A percentile compares a stretch with the other conserved stretches of the same genome.
phyloP scores from a whole-genome alignment of 495 filamentous ascomycete species.

The Penicillium robsamsonii region DNA sequence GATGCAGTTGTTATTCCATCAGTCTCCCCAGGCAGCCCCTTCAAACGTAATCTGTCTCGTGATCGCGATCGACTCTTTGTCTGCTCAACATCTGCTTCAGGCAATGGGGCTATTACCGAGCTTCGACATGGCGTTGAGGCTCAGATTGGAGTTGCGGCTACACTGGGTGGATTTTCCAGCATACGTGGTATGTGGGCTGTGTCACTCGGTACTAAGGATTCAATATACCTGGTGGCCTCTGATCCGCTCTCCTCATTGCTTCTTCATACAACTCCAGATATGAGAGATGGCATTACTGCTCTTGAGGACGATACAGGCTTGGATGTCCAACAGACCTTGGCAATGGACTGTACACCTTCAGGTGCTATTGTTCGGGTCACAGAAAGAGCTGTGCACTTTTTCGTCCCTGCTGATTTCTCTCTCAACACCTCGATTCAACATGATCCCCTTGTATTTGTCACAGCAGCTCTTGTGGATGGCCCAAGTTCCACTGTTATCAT shows the following conservation, averaged over 20 bases:
- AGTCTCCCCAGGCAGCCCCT: constrained; percentile 14
- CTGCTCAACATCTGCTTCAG: constrained; percentile 39
- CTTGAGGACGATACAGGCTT: constrained; percentile 43
- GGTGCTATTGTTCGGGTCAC: constrained; percentile 57
- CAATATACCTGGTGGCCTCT: constrained; percentile 39
- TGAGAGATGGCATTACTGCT: constrained; percentile 38
- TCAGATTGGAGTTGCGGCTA: constrained; percentile 55
- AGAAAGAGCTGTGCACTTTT: constrained; percentile 43
- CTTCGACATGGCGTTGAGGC: constrained; percentile 71
- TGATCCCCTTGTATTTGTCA: constrained; percentile 18
- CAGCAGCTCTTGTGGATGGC: constrained; percentile 33
- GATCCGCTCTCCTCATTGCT: constrained; percentile 42
- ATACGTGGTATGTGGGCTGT: constrained; percentile 51
- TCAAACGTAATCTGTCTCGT: constrained; percentile 19
- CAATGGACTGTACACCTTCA: constrained; percentile 41
- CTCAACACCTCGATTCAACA: constrained; percentile 23
- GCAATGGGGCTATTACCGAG: constrained; percentile 64
- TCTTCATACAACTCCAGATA: constrained; percentile 32
- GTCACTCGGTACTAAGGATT: constrained; percentile 29
- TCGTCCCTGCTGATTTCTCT: constrained; percentile 19
- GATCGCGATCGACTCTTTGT: constrained; percentile 37
- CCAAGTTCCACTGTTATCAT: constrained; percentile 27
- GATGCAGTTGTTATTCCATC: constrained; percentile 60
- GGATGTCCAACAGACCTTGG: constrained; percentile 56
- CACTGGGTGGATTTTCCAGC: constrained; percentile 37